Evolutionary conservation across 306 rosid species (phyloP).

Genomic region (Vachellia collinsii): DNA sequence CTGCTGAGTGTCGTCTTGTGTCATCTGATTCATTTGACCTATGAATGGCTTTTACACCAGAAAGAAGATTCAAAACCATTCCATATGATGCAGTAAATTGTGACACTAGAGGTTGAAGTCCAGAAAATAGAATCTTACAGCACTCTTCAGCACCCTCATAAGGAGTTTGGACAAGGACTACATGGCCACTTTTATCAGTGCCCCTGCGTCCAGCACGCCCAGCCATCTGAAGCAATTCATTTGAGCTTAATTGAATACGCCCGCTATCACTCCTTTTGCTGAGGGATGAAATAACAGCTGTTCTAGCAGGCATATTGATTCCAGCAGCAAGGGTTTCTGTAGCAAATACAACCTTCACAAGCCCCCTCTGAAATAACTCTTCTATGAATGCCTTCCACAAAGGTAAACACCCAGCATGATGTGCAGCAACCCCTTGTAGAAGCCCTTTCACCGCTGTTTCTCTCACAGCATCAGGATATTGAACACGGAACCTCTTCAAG

Average conservation of each 20-base stretch:
- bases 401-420: constrained; percentile 98
- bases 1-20: constrained; percentile 45
- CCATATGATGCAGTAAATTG: constrained; percentile 98
- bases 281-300: constrained; percentile 89
- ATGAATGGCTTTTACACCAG: constrained; percentile 78
- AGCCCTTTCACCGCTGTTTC: constrained; percentile 83
- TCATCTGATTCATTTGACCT: constrained; percentile 64
- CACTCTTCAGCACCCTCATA: constrained; percentile 93
- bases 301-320: constrained; percentile 97
- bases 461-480: constrained; percentile 94
- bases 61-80: constrained; percentile 94
- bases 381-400: constrained; percentile 94
- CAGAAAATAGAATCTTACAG: constrained; percentile 89
- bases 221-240: constrained; percentile 98
- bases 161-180: constrained; percentile 84
- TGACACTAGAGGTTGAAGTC: constrained; percentile 91
- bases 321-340: constrained; percentile 99
- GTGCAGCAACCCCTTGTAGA: constrained; percentile 92
- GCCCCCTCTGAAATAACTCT: constrained; percentile 92
- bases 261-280: constrained; percentile 82
- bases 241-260: constrained; percentile 67
- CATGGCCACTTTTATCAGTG: constrained; percentile 84
- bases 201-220: constrained; percentile 99
- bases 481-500: constrained; percentile 81
- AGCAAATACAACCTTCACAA: constrained; percentile 95